Evolutionary conservation across 148 eudicot species (phyloP), one percentile per base, ranked within the genome.

Genomic region (Euryodendron excelsum): DNA sequence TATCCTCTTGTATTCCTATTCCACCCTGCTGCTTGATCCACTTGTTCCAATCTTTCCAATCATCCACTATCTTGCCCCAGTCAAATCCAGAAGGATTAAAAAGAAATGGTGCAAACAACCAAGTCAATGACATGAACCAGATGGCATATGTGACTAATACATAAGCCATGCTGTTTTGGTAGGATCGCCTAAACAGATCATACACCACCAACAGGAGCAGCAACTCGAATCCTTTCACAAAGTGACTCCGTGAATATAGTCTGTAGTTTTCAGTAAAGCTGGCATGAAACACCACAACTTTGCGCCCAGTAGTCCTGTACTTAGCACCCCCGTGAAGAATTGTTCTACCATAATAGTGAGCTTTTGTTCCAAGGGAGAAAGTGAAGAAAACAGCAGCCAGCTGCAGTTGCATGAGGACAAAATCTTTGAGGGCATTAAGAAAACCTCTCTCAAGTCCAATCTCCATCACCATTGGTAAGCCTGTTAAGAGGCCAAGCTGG

Each of bases 371-470:
- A 15, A 89, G 88, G 27, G 97, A 89, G 87, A 93, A 96, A 77
- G 99, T 96, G 83, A 96, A 96, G 90, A 96, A 96, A 53, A 96
- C 97, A 63, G 99, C 74, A 45, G 98, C 99, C 39, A 96, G 90
- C 81, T 96, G 99, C 18, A 93, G 82, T 79, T 96, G 99, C 97
- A 96, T 92, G 45, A 96, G 99, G 58, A 96, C 91, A 76, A 96
- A 93, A 82, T 93, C 99, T 78, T 92, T 88, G 47, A 92, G 85
- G 71, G 99, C 98, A 9, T 78, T 85, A 21, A 89, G 91, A 72
- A 91, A 90, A 6, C 99, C 99, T 71, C 82, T 88, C 77, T 96
- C 95, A 0, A 96, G 91, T 53, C 93, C 93, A 34, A 93, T 88
- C 83, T 96, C 98, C 83, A 96, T 92, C 33, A 93, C 91, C 98